These are phyloP conservation scores for Trichophaea hybrida DNA, from an alignment of 2,329 filamentous ascomycete species.

Conservation along the genomic window DNA sequence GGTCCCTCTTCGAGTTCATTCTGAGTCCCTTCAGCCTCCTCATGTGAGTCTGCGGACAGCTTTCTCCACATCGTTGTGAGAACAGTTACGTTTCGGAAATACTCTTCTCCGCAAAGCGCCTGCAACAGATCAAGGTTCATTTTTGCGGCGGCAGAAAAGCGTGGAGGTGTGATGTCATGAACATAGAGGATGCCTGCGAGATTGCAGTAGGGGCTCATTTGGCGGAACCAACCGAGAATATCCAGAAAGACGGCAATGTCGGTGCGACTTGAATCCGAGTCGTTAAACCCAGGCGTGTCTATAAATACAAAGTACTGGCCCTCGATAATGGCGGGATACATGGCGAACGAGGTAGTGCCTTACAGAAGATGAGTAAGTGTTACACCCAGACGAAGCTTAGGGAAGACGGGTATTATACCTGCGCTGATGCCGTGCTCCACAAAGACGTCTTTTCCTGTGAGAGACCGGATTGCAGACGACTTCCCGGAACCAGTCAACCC, in stretches of 20 bases:
- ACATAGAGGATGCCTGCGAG: slow-evolving; percentile 3
- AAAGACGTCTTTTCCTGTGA: slow-evolving; percentile 1
- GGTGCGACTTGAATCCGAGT: not conserved
- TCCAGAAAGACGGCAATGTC: not conserved
- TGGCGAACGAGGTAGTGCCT: slow-evolving; percentile 3
- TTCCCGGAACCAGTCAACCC: slow-evolving; percentile 6
- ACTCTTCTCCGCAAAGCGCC: not conserved
- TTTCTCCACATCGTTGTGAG: slow-evolving; percentile 4
- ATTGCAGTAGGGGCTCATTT: not conserved
- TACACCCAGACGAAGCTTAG: not conserved
- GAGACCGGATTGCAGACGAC: not conserved
- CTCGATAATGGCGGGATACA: not conserved
- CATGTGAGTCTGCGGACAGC: not conserved
- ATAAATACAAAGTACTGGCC: slow-evolving; percentile 1
- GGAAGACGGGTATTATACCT: not conserved
- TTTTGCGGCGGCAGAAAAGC: not conserved
- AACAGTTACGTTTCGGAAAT: not conserved
- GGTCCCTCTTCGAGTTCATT: not conserved
- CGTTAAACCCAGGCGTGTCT: slow-evolving; percentile 6
- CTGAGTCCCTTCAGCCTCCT: not conserved
- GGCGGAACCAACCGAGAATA: slow-evolving; percentile 2
- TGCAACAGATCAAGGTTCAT: slow-evolving; percentile 2
- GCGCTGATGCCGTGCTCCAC: not conserved
- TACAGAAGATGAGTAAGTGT: not conserved
- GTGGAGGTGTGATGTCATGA: not conserved